Base-by-base conservation (phyloP, 176 grass and related monocot species). In the Luzula sylvatica region DNA sequence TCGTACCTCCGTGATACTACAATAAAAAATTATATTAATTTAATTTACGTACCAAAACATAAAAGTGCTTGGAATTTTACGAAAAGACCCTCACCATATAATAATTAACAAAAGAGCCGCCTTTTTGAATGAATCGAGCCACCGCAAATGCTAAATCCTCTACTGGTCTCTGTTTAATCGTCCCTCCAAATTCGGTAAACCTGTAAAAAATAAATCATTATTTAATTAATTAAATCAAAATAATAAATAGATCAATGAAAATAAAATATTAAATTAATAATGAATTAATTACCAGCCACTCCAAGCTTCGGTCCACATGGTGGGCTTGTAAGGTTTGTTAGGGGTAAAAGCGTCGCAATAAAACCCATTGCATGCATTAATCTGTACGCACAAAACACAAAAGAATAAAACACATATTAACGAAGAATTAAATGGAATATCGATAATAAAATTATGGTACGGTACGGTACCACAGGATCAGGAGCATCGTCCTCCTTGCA, bases 231-330 rank as follows among this genome's bases (percentile, higher is more conserved):
- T 62, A 29, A 47, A 56, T 23, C 23, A 69, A 39, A 13, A 52
- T 55, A 38, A 12, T 64, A 32, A 44, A 26, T 11, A 63, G 48
- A 43, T 32, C 5, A 57, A 46, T 22, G 17, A 21, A 28, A 57
- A 46, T 55, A 27, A 81, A 3, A 65, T 21, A 17, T 14, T 2
- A 14, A 22, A 46, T 38, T 30, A 22, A 32, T 25, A 32, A 39
- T 23, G 52, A n/a, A 24, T 3, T 76, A 65, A 28, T 47, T 83
- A 98, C 92, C 93, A 98, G 18, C 93, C 93, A 75, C 81, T 98
- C 93, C 93, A 98, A 77, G 93, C 86, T 92, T 98, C 93, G 40
- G 93, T 98, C 93, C 93, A 98, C 93, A 98, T 98, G 8, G 45
- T 72, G 59, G 93, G 93, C 69, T 98, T 98, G 55, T 83, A 83